Conservation (phyloP, 139 green algal genomes). For the Mychonastes homosphaera region DNA sequence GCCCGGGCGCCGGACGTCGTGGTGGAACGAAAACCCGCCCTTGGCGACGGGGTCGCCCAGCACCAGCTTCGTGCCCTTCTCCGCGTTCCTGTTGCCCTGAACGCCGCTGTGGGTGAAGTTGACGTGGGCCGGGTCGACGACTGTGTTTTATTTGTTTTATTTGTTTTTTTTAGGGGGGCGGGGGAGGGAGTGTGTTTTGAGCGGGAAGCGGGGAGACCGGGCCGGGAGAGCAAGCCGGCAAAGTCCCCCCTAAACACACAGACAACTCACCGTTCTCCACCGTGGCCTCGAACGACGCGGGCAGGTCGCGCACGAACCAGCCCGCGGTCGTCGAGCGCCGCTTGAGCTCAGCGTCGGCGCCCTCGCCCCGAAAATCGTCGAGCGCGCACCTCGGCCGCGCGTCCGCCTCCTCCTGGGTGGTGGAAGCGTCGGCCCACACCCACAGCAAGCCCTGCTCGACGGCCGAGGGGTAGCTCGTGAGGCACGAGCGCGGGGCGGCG, state of each 20-base stretch:
- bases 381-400: too few relatives aligned
- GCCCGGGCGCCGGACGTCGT: too few relatives aligned
- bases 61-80: slow-evolving; percentile 20
- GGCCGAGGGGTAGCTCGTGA: slow-evolving; percentile 2
- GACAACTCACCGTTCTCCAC: slow-evolving; percentile 21
- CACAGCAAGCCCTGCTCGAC: slow-evolving; percentile 32
- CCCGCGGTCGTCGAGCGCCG: too few relatives aligned
- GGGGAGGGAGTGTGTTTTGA: too few relatives aligned
- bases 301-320: slow-evolving; percentile 26
- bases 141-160: neutral
- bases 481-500: neutral
- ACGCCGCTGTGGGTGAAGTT: slow-evolving; percentile 25
- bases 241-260: neutral
- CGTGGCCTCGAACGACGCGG: slow-evolving; percentile 20
- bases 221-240: neutral
- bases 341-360: too few relatives aligned
- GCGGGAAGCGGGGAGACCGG: neutral
- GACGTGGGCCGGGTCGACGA: slow-evolving; percentile 23
- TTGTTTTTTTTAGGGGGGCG: too few relatives aligned
- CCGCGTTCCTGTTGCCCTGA: slow-evolving; percentile 4
- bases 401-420: too few relatives aligned
- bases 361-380: too few relatives aligned
- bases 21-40: slow-evolving; percentile 13
- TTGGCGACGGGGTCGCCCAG: slow-evolving; percentile 5
- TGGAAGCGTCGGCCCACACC: slow-evolving; percentile 31